Percentiles rank a stretch among this genome's conserved stretches.
Evolutionary conservation across 352 stramenopile genomes (phyloP).

Genomic region (Phytophthora cajani): DNA sequence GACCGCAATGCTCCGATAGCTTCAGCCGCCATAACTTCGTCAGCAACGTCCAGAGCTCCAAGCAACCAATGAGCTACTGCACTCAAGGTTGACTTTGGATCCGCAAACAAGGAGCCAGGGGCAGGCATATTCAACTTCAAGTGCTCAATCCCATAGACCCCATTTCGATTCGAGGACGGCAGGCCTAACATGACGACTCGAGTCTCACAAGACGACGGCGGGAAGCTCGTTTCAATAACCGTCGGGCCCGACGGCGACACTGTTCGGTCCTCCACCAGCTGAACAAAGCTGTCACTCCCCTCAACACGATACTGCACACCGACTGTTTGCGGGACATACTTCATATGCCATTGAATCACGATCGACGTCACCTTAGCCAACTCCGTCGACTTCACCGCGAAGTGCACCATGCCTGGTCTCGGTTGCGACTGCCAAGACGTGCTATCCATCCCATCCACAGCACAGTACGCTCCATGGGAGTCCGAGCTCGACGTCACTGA

Average conservation of each 20-base stretch:
- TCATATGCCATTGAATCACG: conserved; percentile 73
- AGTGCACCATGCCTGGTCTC: conserved; percentile 55
- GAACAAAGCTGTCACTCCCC: conserved; percentile 47
- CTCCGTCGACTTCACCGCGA: conserved; percentile 48
- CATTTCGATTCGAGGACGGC: conserved; percentile 67
- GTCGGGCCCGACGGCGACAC: conserved; percentile 31
- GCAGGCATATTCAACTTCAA: conserved; percentile 68
- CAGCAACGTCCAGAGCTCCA: conserved; percentile 45
- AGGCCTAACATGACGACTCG: conserved; percentile 75
- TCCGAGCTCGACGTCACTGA: conserved; percentile 60
- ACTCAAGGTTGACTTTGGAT: conserved; percentile 61
- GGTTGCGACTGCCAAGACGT: conserved; percentile 85
- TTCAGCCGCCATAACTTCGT: conserved; percentile 69
- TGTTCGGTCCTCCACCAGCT: conserved; percentile 42
- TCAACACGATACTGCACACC: conserved; percentile 58
- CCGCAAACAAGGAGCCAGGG: conserved; percentile 61
- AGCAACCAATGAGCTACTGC: conserved; percentile 75
- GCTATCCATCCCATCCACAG: conserved; percentile 57
- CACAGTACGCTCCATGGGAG: conserved; percentile 51
- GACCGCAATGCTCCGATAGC: conserved; percentile 65
- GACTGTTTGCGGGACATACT: conserved; percentile 62
- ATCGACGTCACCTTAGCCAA: conserved; percentile 66
- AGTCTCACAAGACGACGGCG: conserved; percentile 48
- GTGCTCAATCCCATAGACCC: conserved; percentile 73
- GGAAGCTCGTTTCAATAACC: conserved; percentile 52